phyloP scores from a whole-genome alignment of 495 filamentous ascomycete genomes.

The Penicillium daleae region DNA sequence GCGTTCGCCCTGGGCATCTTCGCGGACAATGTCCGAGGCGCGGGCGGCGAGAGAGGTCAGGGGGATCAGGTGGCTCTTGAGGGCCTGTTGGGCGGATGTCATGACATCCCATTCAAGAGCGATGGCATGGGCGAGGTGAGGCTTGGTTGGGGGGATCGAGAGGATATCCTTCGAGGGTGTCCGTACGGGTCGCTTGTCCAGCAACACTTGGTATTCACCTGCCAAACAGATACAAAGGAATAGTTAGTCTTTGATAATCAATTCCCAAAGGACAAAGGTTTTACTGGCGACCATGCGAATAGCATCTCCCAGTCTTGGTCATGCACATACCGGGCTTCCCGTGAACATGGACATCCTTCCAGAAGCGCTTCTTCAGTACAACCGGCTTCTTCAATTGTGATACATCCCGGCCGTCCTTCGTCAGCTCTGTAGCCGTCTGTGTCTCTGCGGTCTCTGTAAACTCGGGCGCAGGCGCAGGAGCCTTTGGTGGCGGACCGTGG shows the following conservation, averaged over 20 bases:
- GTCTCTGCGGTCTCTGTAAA: slow-evolving; percentile 52
- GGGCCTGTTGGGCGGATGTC: slow-evolving; percentile 73
- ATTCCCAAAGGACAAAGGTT: not conserved
- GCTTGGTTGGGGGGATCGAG: slow-evolving; percentile 71
- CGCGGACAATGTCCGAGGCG: slow-evolving; percentile 73
- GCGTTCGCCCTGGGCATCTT: slow-evolving; percentile 56
- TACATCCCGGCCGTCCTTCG: slow-evolving; percentile 49
- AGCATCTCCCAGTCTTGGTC: not conserved
- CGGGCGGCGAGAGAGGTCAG: slow-evolving; percentile 84
- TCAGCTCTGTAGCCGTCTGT: slow-evolving; percentile 57
- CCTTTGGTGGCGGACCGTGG: slow-evolving; percentile 81
- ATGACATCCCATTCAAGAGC: slow-evolving; percentile 93
- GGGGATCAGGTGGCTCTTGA: slow-evolving; percentile 80
- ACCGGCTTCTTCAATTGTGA: slow-evolving; percentile 41
- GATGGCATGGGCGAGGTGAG: slow-evolving; percentile 80
- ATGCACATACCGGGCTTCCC: slow-evolving; percentile 48
- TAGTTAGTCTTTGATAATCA: not conserved
- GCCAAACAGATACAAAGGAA: slow-evolving; percentile 38
- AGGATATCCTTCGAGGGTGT: slow-evolving; percentile 74
- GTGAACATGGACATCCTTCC: slow-evolving; percentile 76
- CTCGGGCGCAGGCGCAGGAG: slow-evolving; percentile 64
- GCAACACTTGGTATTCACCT: slow-evolving; percentile 68
- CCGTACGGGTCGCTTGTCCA: slow-evolving; percentile 81
- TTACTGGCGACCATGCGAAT: not conserved
- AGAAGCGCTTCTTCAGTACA: slow-evolving; percentile 71